These are phyloP conservation scores for Skeletonema potamos DNA, from an alignment of 108 stramenopile species.

Conservation along the genomic window DNA sequence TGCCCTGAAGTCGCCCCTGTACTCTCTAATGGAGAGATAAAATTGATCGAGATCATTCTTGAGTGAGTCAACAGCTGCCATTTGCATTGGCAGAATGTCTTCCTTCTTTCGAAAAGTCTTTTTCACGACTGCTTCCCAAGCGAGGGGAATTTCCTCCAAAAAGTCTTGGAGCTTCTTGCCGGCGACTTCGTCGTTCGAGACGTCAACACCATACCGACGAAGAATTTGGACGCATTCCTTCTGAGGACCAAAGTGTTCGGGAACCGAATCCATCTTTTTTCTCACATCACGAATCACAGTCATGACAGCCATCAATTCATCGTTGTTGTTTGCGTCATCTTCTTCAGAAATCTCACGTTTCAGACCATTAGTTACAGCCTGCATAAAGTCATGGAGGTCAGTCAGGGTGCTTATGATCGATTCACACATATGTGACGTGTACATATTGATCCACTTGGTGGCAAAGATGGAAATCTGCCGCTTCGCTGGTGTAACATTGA, in stretches of 20 bases:
- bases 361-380: constrained; percentile 51
- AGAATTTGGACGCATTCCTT: constrained; percentile 71
- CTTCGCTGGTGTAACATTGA: constrained; percentile 82
- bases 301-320: constrained; percentile 78
- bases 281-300: constrained; percentile 81
- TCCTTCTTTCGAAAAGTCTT: constrained; percentile 88
- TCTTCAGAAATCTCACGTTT: constrained; percentile 54
- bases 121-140: constrained; percentile 84
- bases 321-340: constrained; percentile 50
- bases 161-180: constrained; percentile 62
- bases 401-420: constrained; percentile 58
- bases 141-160: constrained; percentile 82
- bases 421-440: constrained; percentile 61
- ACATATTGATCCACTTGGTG: constrained; percentile 69
- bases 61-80: constrained; percentile 75
- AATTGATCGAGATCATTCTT: constrained; percentile 75
- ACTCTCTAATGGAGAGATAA: constrained; percentile 56
- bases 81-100: constrained; percentile 86
- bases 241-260: constrained; percentile 79
- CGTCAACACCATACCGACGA: constrained; percentile 78
- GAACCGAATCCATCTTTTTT: constrained; percentile 62
- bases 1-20: constrained; percentile 75
- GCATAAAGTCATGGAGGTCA: constrained; percentile 70
- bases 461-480: constrained; percentile 63
- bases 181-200: constrained; percentile 50